Percentiles rank a stretch among this genome's conserved stretches.
Evolutionary conservation across 1,284 basidiomycete genomes (phyloP).

Genomic region (Inonotus obliquus): DNA sequence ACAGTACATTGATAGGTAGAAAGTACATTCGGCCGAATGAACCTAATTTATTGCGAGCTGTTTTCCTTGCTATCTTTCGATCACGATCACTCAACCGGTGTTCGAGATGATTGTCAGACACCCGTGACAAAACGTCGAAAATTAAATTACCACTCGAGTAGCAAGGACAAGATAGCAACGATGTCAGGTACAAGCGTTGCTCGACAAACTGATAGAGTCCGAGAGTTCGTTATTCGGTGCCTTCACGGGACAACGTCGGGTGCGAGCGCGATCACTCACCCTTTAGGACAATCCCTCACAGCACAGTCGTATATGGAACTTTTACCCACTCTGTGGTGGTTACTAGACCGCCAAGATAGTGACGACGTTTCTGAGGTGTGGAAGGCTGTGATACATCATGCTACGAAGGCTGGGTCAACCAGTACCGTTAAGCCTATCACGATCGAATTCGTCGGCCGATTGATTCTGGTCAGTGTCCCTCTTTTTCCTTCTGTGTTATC

Average conservation of each 20-base stretch:
- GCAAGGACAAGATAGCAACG: slow-evolving; percentile 21
- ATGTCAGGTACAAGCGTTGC: slow-evolving; percentile 23
- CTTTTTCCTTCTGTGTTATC: background rate
- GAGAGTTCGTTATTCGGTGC: slow-evolving; percentile 64
- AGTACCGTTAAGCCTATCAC: slow-evolving; percentile 59
- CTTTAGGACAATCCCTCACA: slow-evolving; percentile 45
- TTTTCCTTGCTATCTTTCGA: slow-evolving; percentile 45
- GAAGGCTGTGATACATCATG: slow-evolving; percentile 53
- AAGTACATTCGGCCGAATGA: slow-evolving; percentile 63
- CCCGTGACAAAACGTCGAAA: slow-evolving; percentile 3
- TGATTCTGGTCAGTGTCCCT: slow-evolving; percentile 54
- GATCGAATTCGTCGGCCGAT: slow-evolving; percentile 65
- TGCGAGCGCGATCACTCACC: slow-evolving; percentile 35
- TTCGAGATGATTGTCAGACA: background rate
- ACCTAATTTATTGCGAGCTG: slow-evolving; percentile 73
- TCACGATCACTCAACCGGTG: too few species aligned
- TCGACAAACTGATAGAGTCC: slow-evolving; percentile 50
- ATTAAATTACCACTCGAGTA: slow-evolving; percentile 5
- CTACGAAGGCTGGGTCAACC: slow-evolving; percentile 48
- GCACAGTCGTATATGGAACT: slow-evolving; percentile 64
- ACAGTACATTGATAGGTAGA: slow-evolving; percentile 39
- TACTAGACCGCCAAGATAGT: slow-evolving; percentile 45
- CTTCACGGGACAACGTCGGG: slow-evolving; percentile 43
- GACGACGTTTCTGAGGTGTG: slow-evolving; percentile 38
- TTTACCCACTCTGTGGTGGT: slow-evolving; percentile 80